Conservation (phyloP, 2,329 filamentous ascomycete species). For the Chaetomium sp. region DNA sequence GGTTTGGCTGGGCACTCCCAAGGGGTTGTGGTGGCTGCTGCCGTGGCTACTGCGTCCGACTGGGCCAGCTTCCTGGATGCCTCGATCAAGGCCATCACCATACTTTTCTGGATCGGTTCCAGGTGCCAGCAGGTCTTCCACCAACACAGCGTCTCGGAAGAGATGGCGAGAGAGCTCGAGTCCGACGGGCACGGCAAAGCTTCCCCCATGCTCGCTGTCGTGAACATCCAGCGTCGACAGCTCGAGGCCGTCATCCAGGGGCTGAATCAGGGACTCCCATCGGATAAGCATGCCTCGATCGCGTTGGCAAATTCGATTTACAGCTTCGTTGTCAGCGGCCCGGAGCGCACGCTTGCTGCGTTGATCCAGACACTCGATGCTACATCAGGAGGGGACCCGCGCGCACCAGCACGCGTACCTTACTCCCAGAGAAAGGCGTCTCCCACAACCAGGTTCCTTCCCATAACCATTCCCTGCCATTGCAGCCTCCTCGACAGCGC, state of each 20-base stretch:
- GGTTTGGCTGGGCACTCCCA: slow-evolving; percentile 1
- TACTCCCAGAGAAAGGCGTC: slow-evolving; percentile 2
- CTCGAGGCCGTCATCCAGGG: background rate
- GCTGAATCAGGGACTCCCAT: background rate
- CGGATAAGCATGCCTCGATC: background rate
- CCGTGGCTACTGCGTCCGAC: background rate
- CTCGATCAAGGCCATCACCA: background rate
- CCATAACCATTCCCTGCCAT: slow-evolving; percentile 5
- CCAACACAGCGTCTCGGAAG: background rate
- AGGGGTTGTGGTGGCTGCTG: background rate
- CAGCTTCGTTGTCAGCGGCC: slow-evolving; percentile 1
- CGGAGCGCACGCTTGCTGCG: slow-evolving; percentile 1
- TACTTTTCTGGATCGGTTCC: slow-evolving; percentile 2
- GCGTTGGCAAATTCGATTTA: background rate
- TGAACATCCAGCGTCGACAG: background rate
- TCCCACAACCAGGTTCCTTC: background rate
- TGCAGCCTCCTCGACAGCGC: background rate
- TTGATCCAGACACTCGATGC: background rate
- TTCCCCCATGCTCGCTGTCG: slow-evolving; percentile 1
- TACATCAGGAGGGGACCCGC: background rate
- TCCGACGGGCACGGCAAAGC: background rate
- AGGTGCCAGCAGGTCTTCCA: slow-evolving; percentile 1
- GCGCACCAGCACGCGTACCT: background rate
- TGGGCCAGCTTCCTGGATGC: background rate
- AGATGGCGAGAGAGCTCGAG: background rate